Evolutionary conservation across 2,329 filamentous ascomycete species (phyloP), one percentile per base, ranked within the genome.

Genomic region (Cladosporium oxysporum): DNA sequence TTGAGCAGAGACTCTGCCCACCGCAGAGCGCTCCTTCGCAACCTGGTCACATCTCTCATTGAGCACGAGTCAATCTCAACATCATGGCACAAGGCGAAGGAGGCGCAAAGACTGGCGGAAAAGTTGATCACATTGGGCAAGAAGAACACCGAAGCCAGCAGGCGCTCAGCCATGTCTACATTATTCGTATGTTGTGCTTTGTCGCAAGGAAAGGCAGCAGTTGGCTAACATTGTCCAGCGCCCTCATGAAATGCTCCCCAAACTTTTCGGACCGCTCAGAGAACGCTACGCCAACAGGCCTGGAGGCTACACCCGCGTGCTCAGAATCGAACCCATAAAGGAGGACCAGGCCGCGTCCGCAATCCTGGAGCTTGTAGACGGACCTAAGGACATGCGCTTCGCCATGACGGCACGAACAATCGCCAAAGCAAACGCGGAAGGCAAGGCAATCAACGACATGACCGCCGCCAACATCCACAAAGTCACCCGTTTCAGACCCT

Each of bases 41-140:
- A 98, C 81, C 85, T 99, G 68, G 93, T 98, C 78, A 97, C 94
- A 71, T 95, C 94, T 64, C 90, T 99, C 71, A 91, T 99, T 81
- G 86, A 91, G 79, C 88, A 96, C 80, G 95, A 99, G 83, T 89
- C 92, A 69, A 96, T 99, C 82, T 89, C 90, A 70, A 99, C 95
- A 60, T 97, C 95, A 81, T 97, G 91, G 85, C 89, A 90, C 78
- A 98, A 98, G 82, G 95, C 95, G 58, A 99, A 98, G 81, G 95
- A 99, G 83, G 91, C 95, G 23, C 95, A 99, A 81, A 87, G 91
- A 52, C 79, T 98, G 72, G 95, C 93, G 8, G 95, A 99, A 77
- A 96, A 96, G 83, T 84, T 98, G 71, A 93, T 99, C 74, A 97
- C 93, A 5, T 79, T 97, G 73, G 94, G 91, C 23, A 99, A 98